These are phyloP conservation scores for Cardamine occulta DNA, from an alignment of 345 rosid genomes.

Conservation along the genomic window DNA sequence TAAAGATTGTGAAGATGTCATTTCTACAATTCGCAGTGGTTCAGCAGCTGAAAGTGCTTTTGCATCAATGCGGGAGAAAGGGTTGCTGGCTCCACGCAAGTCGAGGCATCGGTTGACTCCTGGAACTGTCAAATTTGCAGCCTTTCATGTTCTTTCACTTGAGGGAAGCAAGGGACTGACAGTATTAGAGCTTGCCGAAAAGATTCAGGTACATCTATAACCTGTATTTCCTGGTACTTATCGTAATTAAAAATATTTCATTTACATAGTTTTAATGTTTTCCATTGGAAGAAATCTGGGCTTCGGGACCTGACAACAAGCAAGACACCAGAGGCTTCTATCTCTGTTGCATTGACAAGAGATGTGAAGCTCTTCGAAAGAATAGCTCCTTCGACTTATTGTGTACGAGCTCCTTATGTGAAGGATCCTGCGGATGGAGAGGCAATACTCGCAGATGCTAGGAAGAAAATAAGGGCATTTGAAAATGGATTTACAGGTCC, in stretches of 20 bases:
- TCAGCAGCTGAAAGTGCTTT: slow-evolving; percentile 97
- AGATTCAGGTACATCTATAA: slow-evolving; percentile 76
- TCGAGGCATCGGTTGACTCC: slow-evolving; percentile 99
- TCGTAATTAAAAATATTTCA: neutral
- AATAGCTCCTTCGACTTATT: slow-evolving; percentile 98
- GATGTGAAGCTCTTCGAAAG: slow-evolving; percentile 99
- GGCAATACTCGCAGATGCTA: slow-evolving; percentile 82
- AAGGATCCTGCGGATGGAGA: slow-evolving; percentile 96
- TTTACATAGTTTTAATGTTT: slow-evolving; percentile 26
- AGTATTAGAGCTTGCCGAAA: slow-evolving; percentile 92
- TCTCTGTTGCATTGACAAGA: slow-evolving; percentile 98
- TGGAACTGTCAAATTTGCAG: slow-evolving; percentile 99
- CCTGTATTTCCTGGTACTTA: slow-evolving; percentile 1
- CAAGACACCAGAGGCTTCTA: slow-evolving; percentile 99
- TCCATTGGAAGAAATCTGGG: slow-evolving; percentile 80
- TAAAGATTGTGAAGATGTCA: slow-evolving; percentile 70
- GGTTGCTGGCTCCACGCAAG: slow-evolving; percentile 82
- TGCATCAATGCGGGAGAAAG: slow-evolving; percentile 90
- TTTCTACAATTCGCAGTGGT: slow-evolving; percentile 89
- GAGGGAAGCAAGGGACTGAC: slow-evolving; percentile 96
- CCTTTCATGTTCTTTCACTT: slow-evolving; percentile 97
- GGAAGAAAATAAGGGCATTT: slow-evolving; percentile 88
- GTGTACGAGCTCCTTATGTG: slow-evolving; percentile 87
- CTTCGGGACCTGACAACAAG: slow-evolving; percentile 95
- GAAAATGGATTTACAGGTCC: slow-evolving; percentile 86